A percentile compares a stretch with the other conserved stretches of the same genome.
Conservation (phyloP, 73 alveolate species). For the Tetrahymena elliotti region DNA sequence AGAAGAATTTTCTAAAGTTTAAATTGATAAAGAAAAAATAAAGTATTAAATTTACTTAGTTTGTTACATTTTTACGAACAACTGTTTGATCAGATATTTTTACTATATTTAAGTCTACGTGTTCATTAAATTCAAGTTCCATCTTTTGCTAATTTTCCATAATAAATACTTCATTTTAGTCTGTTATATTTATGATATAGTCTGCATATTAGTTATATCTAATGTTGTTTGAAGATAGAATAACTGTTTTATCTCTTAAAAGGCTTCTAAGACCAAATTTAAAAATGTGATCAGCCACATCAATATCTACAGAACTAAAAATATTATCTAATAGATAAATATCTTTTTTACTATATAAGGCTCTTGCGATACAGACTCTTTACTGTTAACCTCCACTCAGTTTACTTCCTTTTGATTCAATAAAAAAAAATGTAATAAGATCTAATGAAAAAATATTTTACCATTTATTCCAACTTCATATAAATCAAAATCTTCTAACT, state of each 20-base stretch:
- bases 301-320: constrained; percentile 71
- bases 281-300: constrained; percentile 64
- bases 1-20: no score
- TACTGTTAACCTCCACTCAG: constrained; percentile 82
- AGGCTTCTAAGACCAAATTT: constrained; percentile 54
- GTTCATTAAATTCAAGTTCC: constrained; percentile 38
- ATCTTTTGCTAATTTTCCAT: constrained; percentile 62
- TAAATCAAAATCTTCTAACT: constrained; percentile 58
- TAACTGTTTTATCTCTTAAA: constrained; percentile 53
- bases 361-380: constrained; percentile 75
- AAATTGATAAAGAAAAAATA: neutral
- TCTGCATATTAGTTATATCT: constrained; percentile 26
- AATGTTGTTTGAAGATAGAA: constrained; percentile 57
- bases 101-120: neutral
- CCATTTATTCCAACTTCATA: constrained; percentile 52
- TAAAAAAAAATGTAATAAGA: neutral
- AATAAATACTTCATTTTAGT: constrained; percentile 3
- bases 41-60: neutral
- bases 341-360: constrained; percentile 65
- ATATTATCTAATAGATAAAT: constrained; percentile 79
- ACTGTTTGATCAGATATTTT: neutral
- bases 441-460: neutral
- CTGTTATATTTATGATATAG: constrained; percentile 8
- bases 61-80: neutral
- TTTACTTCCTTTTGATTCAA: constrained; percentile 67